Conservation (phyloP, 441 rosid species). For the Sinapis alba region DNA sequence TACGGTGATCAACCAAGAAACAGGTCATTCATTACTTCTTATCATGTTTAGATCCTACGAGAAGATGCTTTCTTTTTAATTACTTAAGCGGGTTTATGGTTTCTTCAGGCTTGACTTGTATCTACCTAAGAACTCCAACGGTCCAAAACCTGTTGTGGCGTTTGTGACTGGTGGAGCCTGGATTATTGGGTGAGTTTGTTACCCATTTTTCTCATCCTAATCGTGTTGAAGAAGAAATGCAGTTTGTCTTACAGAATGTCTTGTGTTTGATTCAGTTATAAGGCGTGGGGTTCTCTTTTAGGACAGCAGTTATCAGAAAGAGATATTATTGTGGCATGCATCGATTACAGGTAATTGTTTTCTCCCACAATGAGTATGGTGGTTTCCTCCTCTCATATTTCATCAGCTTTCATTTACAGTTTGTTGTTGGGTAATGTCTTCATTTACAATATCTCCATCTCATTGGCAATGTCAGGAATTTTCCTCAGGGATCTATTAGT, state of each 20-base stretch:
- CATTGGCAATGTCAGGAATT: conserved; percentile 64
- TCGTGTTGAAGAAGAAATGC: not conserved
- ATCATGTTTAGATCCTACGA: not conserved
- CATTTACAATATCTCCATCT: not conserved
- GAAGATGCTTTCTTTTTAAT: conserved; percentile 10
- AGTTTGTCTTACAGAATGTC: conserved; percentile 24
- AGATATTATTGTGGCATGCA: conserved; percentile 90
- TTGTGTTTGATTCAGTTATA: conserved; percentile 58
- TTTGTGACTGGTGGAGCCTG: conserved; percentile 98
- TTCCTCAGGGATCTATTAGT: conserved; percentile 91
- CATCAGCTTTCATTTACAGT: not conserved
- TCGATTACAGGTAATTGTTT: conserved; percentile 74
- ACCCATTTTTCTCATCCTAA: not conserved
- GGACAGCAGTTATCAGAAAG: conserved; percentile 91
- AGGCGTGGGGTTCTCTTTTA: conserved; percentile 93
- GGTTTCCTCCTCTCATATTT: conserved; percentile 5
- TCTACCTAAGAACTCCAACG: conserved; percentile 68
- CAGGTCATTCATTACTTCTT: conserved; percentile 52
- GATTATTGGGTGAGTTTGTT: conserved; percentile 85
- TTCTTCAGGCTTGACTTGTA: conserved; percentile 85
- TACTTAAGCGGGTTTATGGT: conserved; percentile 20
- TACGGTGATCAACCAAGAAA: conserved; percentile 95
- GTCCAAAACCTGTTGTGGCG: conserved; percentile 89
- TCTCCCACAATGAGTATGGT: not conserved
- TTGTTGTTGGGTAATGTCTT: not conserved